Percentiles rank a stretch among this genome's conserved stretches.
phyloP scores from a whole-genome alignment of 345 rosid genomes.

The Alliaria petiolata region DNA sequence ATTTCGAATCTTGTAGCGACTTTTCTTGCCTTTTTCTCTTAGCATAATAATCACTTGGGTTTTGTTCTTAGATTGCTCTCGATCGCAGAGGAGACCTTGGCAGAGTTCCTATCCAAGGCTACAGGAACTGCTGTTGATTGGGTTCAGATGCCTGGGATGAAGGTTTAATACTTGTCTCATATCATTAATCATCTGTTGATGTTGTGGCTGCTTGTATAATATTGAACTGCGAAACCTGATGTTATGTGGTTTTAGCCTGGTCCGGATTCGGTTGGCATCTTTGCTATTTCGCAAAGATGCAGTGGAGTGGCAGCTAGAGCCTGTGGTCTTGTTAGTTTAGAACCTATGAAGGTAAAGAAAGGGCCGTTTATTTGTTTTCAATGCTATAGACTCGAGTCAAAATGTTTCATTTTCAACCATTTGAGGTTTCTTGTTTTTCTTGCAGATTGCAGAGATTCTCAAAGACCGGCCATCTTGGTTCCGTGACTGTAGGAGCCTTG shows the following conservation, averaged over 20 bases:
- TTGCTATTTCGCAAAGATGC: slow-evolving; percentile 99
- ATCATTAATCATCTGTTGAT: neutral
- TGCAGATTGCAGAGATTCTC: slow-evolving; percentile 95
- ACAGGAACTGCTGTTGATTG: slow-evolving; percentile 99
- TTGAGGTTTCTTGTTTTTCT: neutral
- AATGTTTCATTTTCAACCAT: neutral
- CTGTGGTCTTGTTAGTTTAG: slow-evolving; percentile 98
- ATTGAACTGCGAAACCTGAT: neutral
- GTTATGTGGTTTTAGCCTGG: slow-evolving; percentile 77
- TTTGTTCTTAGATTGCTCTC: slow-evolving; percentile 78
- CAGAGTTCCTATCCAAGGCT: slow-evolving; percentile 99
- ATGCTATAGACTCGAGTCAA: neutral
- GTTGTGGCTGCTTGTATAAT: no score
- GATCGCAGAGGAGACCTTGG: slow-evolving; percentile 99
- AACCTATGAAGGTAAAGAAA: slow-evolving; percentile 72
- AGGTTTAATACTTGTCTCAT: slow-evolving; percentile 45
- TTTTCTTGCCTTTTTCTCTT: neutral
- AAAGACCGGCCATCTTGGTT: slow-evolving; percentile 98
- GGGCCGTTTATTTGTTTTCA: no score
- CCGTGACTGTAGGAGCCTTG: slow-evolving; percentile 98
- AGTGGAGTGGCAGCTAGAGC: slow-evolving; percentile 99
- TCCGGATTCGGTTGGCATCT: slow-evolving; percentile 99
- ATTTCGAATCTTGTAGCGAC: neutral
- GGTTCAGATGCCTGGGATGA: slow-evolving; percentile 99
- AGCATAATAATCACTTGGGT: neutral